Percentiles rank a stretch among this genome's conserved stretches.
Evolutionary conservation across 495 filamentous ascomycete species (phyloP).

Genomic region (Podospora fimiseda): DNA sequence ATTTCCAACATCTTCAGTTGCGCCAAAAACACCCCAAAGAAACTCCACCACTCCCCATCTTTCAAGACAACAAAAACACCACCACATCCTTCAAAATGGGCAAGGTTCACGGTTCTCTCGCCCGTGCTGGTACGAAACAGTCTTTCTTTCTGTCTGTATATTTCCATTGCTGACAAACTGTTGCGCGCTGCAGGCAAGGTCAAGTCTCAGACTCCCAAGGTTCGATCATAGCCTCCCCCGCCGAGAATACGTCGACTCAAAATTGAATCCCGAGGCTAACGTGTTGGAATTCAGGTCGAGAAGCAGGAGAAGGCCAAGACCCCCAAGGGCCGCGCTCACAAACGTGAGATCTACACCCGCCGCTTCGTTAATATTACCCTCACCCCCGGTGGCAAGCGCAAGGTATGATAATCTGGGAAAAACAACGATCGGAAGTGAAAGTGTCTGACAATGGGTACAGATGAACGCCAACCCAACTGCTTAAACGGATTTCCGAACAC

Average conservation of each 20-base stretch:
- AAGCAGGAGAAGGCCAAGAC: conserved; percentile 83
- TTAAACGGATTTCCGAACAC: conserved; percentile 21
- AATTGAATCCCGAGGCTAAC: no score
- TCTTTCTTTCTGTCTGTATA: no score
- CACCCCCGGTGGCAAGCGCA: conserved; percentile 93
- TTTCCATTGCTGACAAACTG: conserved; percentile 1
- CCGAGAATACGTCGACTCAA: no score
- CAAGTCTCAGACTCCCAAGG: conserved; percentile 50
- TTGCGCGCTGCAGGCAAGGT: conserved; percentile 33
- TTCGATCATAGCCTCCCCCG: no score
- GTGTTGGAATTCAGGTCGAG: conserved; percentile 66
- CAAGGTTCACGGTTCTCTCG: conserved; percentile 88
- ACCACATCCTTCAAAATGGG: conserved; percentile 57
- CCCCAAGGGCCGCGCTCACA: conserved; percentile 97
- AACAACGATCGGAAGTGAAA: neutral
- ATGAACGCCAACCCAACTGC: conserved; percentile 46
- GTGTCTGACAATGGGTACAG: conserved; percentile 44
- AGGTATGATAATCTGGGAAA: conserved; percentile 49
- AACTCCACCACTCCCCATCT: neutral
- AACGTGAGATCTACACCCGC: conserved; percentile 92
- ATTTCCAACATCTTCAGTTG: neutral
- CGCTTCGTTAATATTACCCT: conserved; percentile 98
- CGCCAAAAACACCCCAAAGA: neutral
- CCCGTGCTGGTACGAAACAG: conserved; percentile 86
- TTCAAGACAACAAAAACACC: neutral